Base-by-base conservation (phyloP, 257 asterid species). In the Solanum etuberosum region DNA sequence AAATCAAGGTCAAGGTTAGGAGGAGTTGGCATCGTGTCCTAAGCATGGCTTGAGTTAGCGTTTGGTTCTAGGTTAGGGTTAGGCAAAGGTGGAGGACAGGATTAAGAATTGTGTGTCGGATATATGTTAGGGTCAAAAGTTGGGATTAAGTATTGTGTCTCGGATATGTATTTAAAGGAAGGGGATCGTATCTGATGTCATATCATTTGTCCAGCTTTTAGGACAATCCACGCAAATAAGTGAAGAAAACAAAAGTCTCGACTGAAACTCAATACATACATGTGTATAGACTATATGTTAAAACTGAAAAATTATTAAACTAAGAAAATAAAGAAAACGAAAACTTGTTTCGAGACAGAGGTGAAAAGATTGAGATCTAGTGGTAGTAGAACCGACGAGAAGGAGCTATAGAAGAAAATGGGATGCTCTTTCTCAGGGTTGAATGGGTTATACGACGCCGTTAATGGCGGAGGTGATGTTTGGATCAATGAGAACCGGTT, bases 401-500 rank as follows among this genome's bases (percentile, higher is more conserved):
- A 72, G 80, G 84, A 59, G 88, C 86, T 70, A 23, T 40, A 38
- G 32, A 16, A 20, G 51, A 43, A 78, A 43, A 97, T 97, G 99
- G 99, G 99, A 83, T 97, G 99, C 93, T 94, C 98, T 25, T 91
- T 97, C 91, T 97, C 99, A 35, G 99, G 99, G 77, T 90, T 97
- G 86, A 96, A 96, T 84, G 96, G 97, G 15, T 90, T 97, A 32
- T 96, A 94, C 91, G 99, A 96, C 84, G 94, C 94, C 87, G 98
- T 91, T 51, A 94, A 95, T 83, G 95, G 98, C 63, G 94, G 92
- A 4, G 99, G 97, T 7, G 99, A 97, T 78, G 99, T 97, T 65
- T 97, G 99, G 99, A 97, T 97, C 95, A 97, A 96, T 85, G 99
- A 96, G 87, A 95, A 97, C 48, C 93, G 98, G 61, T 97, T 97